Base-by-base conservation (phyloP, 768 basidiomycete species). In the Calocera viscosa region DNA sequence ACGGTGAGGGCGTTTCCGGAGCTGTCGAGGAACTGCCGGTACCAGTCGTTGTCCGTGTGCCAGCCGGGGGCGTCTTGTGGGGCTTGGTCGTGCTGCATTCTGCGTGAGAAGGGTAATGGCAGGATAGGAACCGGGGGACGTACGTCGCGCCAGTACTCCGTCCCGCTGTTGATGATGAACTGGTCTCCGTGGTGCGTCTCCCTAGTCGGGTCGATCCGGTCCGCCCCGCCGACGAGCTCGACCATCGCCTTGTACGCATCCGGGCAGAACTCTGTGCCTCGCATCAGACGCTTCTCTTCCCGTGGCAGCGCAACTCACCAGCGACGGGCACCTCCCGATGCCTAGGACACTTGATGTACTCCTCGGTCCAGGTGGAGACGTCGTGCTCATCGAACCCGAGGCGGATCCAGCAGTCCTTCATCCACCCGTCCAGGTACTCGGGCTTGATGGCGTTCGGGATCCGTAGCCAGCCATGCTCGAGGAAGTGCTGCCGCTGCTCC, bases 21-120 rank as follows among this genome's bases (percentile, higher is more conserved):
- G 16, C 66, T 68, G 65, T 72, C 72, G n/a, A 72, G 65, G 66
- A 72, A 71, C 16, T 70, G 72, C n/a, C 72, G 70, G 47, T 71
- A 72, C 68, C 70, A 72, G 67, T 72, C 71, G 34, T 70, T 69
- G 53, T 72, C 71, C 28, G 43, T 68, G 41, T 72, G 71, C 71
- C 71, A 72, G 5, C 71, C 71, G 0, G 10, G 34, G 26, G 33
- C 10, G 8, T 71, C 70, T n/a, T 67, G 35, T 12, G 64, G 64
- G 1, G 30, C 49, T 28, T 53, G 53, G 66, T 30, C 60, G 22
- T 34, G 66, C 43, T 65, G 68, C 41, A n/a, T n/a, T n/a, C n/a
- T n/a, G n/a, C n/a, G n/a, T n/a, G n/a, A n/a, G n/a, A n/a, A n/a
- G n/a, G n/a, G n/a, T n/a, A n/a, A n/a, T n/a, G n/a, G n/a, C n/a